Evolutionary conservation across 2,329 filamentous ascomycete species (phyloP).

Genomic region (Talaromyces sp.): DNA sequence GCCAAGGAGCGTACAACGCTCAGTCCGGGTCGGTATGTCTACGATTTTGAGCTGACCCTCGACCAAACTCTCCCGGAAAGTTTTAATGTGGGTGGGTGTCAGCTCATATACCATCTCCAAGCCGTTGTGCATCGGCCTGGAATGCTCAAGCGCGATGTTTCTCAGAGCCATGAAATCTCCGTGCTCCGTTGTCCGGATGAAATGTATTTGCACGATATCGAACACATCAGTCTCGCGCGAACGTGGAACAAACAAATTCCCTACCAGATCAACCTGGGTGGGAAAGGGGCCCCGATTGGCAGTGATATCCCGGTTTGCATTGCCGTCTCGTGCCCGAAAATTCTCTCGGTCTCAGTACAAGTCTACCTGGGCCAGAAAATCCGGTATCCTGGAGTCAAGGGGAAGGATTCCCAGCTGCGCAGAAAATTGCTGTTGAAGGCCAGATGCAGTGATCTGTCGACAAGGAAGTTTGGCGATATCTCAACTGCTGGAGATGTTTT

Average conservation of each 20-base stretch:
- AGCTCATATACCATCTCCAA: constrained; percentile 6
- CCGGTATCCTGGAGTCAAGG: neutral
- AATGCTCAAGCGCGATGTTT: constrained; percentile 1
- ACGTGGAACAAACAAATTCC: constrained; percentile 8
- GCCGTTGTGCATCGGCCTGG: neutral
- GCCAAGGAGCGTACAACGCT: neutral
- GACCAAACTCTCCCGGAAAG: constrained; percentile 5
- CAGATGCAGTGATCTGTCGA: constrained; percentile 5
- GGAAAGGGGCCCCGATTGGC: constrained; percentile 7
- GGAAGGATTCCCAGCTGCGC: constrained; percentile 2
- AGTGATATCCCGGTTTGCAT: constrained; percentile 6
- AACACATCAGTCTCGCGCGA: constrained; percentile 6
- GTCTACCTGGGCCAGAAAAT: constrained; percentile 7
- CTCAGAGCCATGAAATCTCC: constrained; percentile 3
- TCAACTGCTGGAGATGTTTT: neutral
- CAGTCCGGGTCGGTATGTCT: constrained; percentile 3
- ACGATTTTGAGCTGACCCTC: constrained; percentile 8
- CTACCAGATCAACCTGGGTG: constrained; percentile 4
- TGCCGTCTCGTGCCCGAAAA: neutral
- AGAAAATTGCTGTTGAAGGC: constrained; percentile 8
- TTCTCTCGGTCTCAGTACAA: constrained; percentile 4
- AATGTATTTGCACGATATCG: constrained; percentile 6
- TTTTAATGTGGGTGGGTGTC: constrained; percentile 7
- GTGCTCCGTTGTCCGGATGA: constrained; percentile 10
- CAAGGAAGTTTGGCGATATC: constrained; percentile 2